Conservation (phyloP, 805 yeast species). For the Saccharomyces kudriavzevii region DNA sequence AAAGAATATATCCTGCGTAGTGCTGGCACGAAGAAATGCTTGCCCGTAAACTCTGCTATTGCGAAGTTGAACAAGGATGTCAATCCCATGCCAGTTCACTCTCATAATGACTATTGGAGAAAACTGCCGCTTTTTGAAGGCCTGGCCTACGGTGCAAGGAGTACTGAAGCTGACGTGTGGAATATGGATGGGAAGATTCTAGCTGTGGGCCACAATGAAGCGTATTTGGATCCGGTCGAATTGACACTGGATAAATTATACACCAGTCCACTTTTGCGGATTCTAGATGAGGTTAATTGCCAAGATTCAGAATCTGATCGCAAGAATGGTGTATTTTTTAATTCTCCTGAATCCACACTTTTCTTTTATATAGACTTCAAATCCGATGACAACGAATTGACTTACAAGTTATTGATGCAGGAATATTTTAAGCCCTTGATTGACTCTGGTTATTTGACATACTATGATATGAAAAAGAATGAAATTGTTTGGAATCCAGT, state of each 20-base stretch:
- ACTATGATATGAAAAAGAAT: constrained; percentile 34
- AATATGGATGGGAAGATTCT: constrained; percentile 24
- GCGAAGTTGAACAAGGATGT: constrained; percentile 23
- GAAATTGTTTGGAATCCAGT: constrained; percentile 44
- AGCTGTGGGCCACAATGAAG: constrained; percentile 56
- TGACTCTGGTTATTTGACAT: constrained; percentile 42
- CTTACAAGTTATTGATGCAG: constrained; percentile 39
- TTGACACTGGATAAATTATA: constrained; percentile 45
- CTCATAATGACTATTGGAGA: constrained; percentile 69
- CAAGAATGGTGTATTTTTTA: constrained; percentile 37
- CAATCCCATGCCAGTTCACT: constrained; percentile 36
- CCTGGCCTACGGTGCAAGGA: constrained; percentile 40
- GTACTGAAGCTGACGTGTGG: constrained; percentile 67
- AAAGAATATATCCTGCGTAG: not conserved
- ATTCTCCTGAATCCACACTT: constrained; percentile 41
- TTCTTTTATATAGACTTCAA: constrained; percentile 60
- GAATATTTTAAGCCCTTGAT: constrained; percentile 40
- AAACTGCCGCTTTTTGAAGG: constrained; percentile 51
- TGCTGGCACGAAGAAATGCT: constrained; percentile 3
- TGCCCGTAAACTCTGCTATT: constrained; percentile 11
- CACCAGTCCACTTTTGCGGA: constrained; percentile 41
- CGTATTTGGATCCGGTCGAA: constrained; percentile 34
- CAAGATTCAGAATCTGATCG: not conserved
- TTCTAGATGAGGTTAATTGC: constrained; percentile 44
- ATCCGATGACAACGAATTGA: constrained; percentile 35